Base-by-base conservation (phyloP, 768 basidiomycete species). In the Pleurotus cornucopiae region DNA sequence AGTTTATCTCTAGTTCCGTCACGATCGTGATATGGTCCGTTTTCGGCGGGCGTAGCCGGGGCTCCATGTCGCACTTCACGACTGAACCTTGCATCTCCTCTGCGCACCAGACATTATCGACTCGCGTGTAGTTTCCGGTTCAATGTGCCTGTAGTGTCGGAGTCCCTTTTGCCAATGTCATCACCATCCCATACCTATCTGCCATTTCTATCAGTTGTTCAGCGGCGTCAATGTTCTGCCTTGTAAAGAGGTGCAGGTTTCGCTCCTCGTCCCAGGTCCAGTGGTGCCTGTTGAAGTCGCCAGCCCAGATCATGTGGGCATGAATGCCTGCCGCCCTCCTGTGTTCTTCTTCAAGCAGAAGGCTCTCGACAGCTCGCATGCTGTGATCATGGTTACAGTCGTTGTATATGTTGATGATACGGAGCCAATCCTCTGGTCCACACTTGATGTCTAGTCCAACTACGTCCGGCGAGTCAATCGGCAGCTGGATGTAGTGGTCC, bases 221-320 rank as follows among this genome's bases (percentile, higher is more conserved):
- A 0, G 64, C 60, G 0, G 34, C 47, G 2, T 60, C 49, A 0
- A 65, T 55, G 2, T 46, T 46, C 9, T 3, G 37, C 2, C 14
- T 43, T 1, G 61, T 66, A 52, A 70, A 70, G 0, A 72, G 62
- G n/a, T 68, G 65, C 0, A 26, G 4, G 57, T 76, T 73, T 0
- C 55, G 3, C 0, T 51, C 38, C 1, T 66, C 60, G 18, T 78
- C 76, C 76, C 76, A 77, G 2, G 67, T 38, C 0, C 69, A 67
- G 60, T 74, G 71, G 54, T 76, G 75, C 3, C 68, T 54, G 61
- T 76, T 76, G 66, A 76, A 74, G 62, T 76, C 69, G 0, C 73
- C 74, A 1, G 63, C 41, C 69, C 66, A 69, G 1, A 73, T 41
- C 23, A 23, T 23, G 23, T 4, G 23, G 23, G 23, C 23, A 23